These are phyloP conservation scores for Ophidiomyces ophidiicola DNA, from an alignment of 2,329 filamentous ascomycete species.

Conservation along the genomic window DNA sequence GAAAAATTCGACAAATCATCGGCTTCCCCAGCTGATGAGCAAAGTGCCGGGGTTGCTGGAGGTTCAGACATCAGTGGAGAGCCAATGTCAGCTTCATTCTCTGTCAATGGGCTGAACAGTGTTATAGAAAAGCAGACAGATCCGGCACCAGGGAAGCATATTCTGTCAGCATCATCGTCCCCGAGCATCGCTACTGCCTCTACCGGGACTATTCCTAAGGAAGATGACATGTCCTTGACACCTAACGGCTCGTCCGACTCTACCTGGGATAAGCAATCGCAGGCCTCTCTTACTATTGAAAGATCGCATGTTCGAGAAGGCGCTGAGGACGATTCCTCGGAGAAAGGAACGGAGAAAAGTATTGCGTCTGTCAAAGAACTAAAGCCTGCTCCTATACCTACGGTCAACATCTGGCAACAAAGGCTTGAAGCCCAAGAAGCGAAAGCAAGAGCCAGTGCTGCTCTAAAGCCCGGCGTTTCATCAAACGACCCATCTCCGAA, in stretches of 20 bases:
- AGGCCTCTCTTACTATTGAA: slow-evolving; percentile 52
- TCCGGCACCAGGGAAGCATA: slow-evolving; percentile 18
- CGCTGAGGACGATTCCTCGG: slow-evolving; percentile 42
- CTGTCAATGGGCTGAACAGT: slow-evolving; percentile 3
- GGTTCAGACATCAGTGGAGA: slow-evolving; percentile 25
- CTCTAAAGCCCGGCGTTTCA: slow-evolving; percentile 22
- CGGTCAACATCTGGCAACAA: slow-evolving; percentile 80
- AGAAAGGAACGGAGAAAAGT: slow-evolving; percentile 48
- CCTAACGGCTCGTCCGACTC: slow-evolving; percentile 48
- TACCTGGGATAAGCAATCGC: slow-evolving; percentile 55
- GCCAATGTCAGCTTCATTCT: slow-evolving; percentile 7
- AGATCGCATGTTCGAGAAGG: slow-evolving; percentile 32
- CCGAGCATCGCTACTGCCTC: slow-evolving; percentile 45
- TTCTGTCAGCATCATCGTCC: slow-evolving; percentile 37
- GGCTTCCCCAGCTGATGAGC: slow-evolving; percentile 23
- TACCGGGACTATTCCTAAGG: slow-evolving; percentile 43
- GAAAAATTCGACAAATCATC: slow-evolving; percentile 23
- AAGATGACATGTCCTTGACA: slow-evolving; percentile 49
- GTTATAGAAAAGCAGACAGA: not conserved
- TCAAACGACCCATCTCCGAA: slow-evolving; percentile 21
- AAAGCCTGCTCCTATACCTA: slow-evolving; percentile 67
- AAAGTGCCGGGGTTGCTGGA: slow-evolving; percentile 20
- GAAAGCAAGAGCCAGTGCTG: slow-evolving; percentile 33
- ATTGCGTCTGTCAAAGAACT: slow-evolving; percentile 49
- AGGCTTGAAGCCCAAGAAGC: slow-evolving; percentile 55